Evolutionary conservation across 2,329 filamentous ascomycete species (phyloP).

Genomic region (Orbilia javanica): DNA sequence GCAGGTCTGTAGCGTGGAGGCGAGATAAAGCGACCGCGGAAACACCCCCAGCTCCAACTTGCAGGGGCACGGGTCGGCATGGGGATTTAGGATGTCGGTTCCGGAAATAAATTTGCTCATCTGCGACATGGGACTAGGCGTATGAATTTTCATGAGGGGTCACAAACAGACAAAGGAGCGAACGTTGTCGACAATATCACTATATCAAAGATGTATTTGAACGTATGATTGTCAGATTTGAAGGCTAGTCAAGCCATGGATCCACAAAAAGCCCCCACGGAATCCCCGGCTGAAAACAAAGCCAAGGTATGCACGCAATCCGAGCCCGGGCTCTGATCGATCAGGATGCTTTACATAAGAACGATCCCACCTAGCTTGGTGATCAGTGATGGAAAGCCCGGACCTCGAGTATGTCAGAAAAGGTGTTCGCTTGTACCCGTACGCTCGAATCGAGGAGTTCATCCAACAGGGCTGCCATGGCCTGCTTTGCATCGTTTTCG

Average conservation of each 20-base stretch:
- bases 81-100: slow-evolving; percentile 56
- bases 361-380: slow-evolving; percentile 4
- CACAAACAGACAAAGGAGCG: slow-evolving; percentile 8
- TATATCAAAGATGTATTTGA: slow-evolving; percentile 12
- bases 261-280: slow-evolving; percentile 39
- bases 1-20: slow-evolving; percentile 25
- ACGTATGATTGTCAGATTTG: slow-evolving; percentile 1
- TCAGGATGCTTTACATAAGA: slow-evolving; percentile 46
- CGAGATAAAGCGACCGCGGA: slow-evolving; percentile 21
- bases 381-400: slow-evolving; percentile 32
- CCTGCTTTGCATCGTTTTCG: slow-evolving; percentile 43
- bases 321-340: slow-evolving; percentile 6
- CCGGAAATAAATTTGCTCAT: slow-evolving; percentile 58
- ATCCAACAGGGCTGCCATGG: slow-evolving; percentile 43
- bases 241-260: slow-evolving; percentile 17
- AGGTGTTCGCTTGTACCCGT: slow-evolving; percentile 56
- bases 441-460: slow-evolving; percentile 42
- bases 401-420: slow-evolving; percentile 7
- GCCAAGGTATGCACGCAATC: slow-evolving; percentile 37
- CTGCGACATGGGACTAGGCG: slow-evolving; percentile 36
- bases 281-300: slow-evolving; percentile 24
- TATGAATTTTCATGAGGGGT: slow-evolving; percentile 21
- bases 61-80: slow-evolving; percentile 38
- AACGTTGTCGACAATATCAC: slow-evolving; percentile 24
- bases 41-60: slow-evolving; percentile 35